Evolutionary conservation across 768 basidiomycete genomes (phyloP), one percentile per base, ranked within the genome.

Genomic region (Phallus indusiatus): DNA sequence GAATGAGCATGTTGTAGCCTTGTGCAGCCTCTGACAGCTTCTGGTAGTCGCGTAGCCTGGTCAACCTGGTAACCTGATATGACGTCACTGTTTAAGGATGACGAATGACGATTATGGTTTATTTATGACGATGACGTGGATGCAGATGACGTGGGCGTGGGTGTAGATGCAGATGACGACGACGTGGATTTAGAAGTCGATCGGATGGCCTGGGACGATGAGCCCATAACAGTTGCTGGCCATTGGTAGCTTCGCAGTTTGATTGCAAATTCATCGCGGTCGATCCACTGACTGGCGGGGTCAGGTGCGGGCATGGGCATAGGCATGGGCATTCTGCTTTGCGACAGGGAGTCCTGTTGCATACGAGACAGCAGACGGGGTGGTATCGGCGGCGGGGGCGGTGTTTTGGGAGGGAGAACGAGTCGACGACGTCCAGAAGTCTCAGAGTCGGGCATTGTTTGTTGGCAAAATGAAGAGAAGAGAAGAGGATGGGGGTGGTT

Each of bases 221-320:
- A 28, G 28, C 28, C 28, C 28, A 28, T 28, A 28, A 28, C 28
- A 28, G 28, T 28, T 2, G 28, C 28, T 28, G 37, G 34, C 37
- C 33, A 42, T 22, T 56, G 28, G 35, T 47, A 36, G 11, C 20
- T 36, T 47, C 37, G 34, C 4, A 47, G 47, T 11, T 33, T 47
- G 21, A 47, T 47, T 4, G 55, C 55, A 46, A 56, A 56, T 42
- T 56, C 55, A 47, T 56, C 55, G 11, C 37, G 20, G 42, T 56
- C 55, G 37, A 56, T 56, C 55, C 55, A 56, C 55, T 46, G 24
- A 33, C 5, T 24, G 3, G 24, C 9, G n/a, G n/a, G n/a, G n/a
- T n/a, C n/a, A n/a, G n/a, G n/a, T 20, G 53, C 14, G 17, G 28
- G 1, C 16, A 42, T 42, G 4, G 42, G 42, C 4, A 10, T 11